phyloP scores from a whole-genome alignment of 768 basidiomycete genomes.

The Porphyrellus cyaneotinctus region DNA sequence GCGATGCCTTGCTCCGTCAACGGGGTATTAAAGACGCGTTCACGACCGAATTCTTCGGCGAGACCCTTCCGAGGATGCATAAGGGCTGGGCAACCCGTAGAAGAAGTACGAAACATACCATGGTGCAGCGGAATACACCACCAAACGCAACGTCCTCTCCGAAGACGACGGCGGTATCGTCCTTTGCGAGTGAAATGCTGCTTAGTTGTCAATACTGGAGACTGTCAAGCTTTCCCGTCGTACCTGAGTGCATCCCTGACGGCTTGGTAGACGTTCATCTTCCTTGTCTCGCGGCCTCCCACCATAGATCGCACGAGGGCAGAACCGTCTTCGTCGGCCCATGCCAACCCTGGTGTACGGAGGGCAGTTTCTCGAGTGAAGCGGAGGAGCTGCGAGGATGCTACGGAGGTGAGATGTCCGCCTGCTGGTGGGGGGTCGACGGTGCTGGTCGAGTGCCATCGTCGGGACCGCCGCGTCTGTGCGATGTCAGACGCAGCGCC shows the following conservation, averaged over 20 bases:
- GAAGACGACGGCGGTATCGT: conserved; percentile 85
- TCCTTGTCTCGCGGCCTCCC: conserved; percentile 81
- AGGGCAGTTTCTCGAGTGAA: conserved; percentile 66
- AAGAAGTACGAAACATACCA: conserved; percentile 47
- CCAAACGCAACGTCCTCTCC: conserved; percentile 92
- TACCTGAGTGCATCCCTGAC: conserved; percentile 87
- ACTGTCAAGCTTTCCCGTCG: conserved; percentile 4
- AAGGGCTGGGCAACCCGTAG: not conserved
- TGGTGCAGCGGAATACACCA: conserved; percentile 91
- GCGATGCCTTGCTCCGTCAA: conserved; percentile 92
- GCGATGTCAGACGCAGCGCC: not conserved
- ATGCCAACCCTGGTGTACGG: conserved; percentile 67
- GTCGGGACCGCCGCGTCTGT: conserved; percentile 18
- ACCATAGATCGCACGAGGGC: conserved; percentile 44
- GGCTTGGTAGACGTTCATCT: conserved; percentile 95
- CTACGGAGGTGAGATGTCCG: conserved; percentile 70
- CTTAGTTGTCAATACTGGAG: conserved; percentile 6
- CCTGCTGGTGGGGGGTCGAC: conserved; percentile 71
- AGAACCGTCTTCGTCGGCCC: conserved; percentile 56
- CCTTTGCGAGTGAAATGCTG: conserved; percentile 79
- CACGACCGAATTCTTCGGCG: conserved; percentile 88
- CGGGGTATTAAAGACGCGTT: conserved; percentile 95
- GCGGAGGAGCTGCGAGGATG: conserved; percentile 62
- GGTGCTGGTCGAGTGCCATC: conserved; percentile 48
- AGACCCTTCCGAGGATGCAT: conserved; percentile 53